These are phyloP conservation scores for Aspergillus sp. DNA, from an alignment of 2,329 filamentous ascomycete species.

Conservation along the genomic window DNA sequence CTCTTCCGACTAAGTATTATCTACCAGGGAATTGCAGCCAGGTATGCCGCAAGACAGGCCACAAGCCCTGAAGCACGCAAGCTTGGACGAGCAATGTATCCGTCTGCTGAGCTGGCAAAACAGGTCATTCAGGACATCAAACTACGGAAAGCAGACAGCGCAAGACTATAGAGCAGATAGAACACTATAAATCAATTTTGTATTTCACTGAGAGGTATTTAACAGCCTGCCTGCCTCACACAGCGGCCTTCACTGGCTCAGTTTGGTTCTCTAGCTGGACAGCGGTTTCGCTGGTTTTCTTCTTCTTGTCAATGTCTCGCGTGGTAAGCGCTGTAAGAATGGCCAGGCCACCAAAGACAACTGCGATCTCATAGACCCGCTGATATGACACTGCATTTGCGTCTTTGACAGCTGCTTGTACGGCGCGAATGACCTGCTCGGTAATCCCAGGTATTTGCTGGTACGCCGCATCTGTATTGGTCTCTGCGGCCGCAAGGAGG, in stretches of 20 bases:
- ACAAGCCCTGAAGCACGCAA: neutral
- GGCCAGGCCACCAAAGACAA: neutral
- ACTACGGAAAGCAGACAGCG: neutral
- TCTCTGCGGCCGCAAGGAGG: neutral
- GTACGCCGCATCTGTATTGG: neutral
- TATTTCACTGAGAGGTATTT: too few relatives aligned
- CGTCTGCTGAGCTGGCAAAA: neutral
- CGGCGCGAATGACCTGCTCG: neutral
- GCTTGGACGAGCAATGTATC: neutral
- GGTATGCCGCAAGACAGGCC: neutral
- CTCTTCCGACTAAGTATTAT: constrained; percentile 1
- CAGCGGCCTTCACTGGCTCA: neutral
- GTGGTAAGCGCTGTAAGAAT: neutral
- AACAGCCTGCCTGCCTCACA: too few relatives aligned
- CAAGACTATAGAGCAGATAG: neutral
- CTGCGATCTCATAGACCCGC: neutral
- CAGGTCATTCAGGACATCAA: neutral
- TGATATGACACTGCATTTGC: neutral
- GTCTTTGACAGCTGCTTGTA: neutral
- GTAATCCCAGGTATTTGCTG: neutral
- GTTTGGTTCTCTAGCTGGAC: neutral
- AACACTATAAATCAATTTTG: too few relatives aligned
- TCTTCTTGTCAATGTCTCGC: neutral
- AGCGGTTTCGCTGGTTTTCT: neutral
- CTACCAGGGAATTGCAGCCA: neutral